These are phyloP conservation scores for Paramecium primaurelia DNA, from an alignment of 73 alveolate genomes.

Conservation along the genomic window DNA sequence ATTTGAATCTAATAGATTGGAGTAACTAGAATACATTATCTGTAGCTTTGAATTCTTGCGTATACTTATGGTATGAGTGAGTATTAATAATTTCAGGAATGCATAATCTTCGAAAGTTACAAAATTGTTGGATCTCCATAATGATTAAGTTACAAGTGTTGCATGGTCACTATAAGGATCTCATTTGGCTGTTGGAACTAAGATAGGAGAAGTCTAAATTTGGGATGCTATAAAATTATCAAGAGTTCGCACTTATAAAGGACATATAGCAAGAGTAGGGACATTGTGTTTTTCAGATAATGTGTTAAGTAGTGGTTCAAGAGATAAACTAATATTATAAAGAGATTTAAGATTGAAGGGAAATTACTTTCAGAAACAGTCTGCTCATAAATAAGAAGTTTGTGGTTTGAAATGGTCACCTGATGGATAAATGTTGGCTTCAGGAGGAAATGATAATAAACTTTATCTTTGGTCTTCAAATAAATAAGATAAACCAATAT, in stretches of 20 bases:
- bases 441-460: constrained; percentile 99
- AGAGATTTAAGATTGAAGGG: constrained; percentile 84
- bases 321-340: constrained; percentile 90
- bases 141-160: constrained; percentile 90
- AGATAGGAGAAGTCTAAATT: constrained; percentile 75
- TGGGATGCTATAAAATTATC: constrained; percentile 78
- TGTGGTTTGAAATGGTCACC: constrained; percentile 99
- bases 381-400: constrained; percentile 94
- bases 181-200: constrained; percentile 72
- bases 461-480: constrained; percentile 92
- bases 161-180: constrained; percentile 86
- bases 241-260: constrained; percentile 74
- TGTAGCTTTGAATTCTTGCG: constrained; percentile 93
- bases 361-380: constrained; percentile 58
- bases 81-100: not conserved
- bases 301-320: constrained; percentile 88
- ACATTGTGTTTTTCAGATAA: constrained; percentile 65
- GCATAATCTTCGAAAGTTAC: constrained; percentile 85
- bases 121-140: constrained; percentile 90
- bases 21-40: constrained; percentile 91
- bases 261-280: constrained; percentile 89
- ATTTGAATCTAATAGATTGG: constrained; percentile 99
- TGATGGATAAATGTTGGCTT: constrained; percentile 96
- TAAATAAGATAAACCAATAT: constrained; percentile 73
- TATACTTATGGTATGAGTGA: constrained; percentile 75